Percentiles rank a stretch among this genome's conserved stretches.
Evolutionary conservation across 148 eudicot genomes (phyloP).

Genomic region (Nepenthes mirabilis): DNA sequence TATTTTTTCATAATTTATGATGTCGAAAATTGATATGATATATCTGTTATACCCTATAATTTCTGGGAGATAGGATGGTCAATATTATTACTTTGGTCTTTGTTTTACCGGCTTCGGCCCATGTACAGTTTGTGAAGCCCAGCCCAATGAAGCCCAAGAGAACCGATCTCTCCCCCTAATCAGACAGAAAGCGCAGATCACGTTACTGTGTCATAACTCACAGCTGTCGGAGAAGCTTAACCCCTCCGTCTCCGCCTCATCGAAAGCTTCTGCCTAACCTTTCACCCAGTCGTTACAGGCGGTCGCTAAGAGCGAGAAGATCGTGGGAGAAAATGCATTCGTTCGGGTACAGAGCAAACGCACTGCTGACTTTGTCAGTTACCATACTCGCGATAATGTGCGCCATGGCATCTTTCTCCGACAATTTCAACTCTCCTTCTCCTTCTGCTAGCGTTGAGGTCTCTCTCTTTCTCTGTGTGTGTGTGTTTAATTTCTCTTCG

Average conservation of each 20-base stretch:
- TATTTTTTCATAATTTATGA: not conserved
- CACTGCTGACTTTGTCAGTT: slow-evolving; percentile 57
- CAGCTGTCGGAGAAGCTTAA: not conserved
- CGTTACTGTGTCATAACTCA: not conserved
- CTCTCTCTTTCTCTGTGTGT: slow-evolving; percentile 1
- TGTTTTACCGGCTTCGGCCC: no score
- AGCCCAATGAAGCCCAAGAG: no score
- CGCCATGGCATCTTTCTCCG: slow-evolving; percentile 77
- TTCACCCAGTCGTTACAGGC: no score
- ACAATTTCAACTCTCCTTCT: slow-evolving; percentile 54
- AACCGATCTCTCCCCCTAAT: no score
- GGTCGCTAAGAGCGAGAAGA: no score
- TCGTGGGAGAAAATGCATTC: slow-evolving; percentile 50
- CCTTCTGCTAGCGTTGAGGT: slow-evolving; percentile 65
- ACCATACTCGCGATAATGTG: slow-evolving; percentile 75
- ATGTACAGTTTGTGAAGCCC: no score
- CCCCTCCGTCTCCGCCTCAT: not conserved
- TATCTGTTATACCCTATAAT: no score
- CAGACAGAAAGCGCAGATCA: not conserved
- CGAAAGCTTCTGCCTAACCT: not conserved
- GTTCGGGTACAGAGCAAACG: slow-evolving; percentile 76
- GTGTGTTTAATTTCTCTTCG: not conserved
- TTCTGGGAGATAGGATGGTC: no score
- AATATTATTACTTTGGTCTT: no score
- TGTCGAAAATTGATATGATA: no score